Evolutionary conservation across 2,329 filamentous ascomycete genomes (phyloP), one percentile per base, ranked within the genome.

Genomic region (Botrytis squamosa): DNA sequence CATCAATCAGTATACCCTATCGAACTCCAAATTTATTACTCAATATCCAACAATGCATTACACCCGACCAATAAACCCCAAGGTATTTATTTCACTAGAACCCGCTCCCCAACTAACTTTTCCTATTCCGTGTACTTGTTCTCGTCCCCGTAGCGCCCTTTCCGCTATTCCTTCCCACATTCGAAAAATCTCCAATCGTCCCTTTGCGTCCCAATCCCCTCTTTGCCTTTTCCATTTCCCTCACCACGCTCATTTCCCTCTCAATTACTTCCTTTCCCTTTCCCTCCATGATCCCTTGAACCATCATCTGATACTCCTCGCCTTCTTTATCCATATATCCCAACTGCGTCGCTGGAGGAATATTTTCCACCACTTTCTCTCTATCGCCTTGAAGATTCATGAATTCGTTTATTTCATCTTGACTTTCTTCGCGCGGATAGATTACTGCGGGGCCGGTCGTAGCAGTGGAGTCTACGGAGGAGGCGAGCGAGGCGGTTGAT

Each of bases 401-500:
- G 22, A 73, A 60, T 44, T 65, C 25, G 29, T 71, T 62, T 3
- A 57, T 68, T 42, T 71, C 60, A 25, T 55, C 64, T 33, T 22
- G 55, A 40, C 46, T 36, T 42, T 33, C 42, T 10, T 29, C 20
- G 4, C 70, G 46, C 8, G 78, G 76, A 66, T 78, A 80, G 49
- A 80, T 75, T 1, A 80, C 79, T 1, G 79, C 74, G 40, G 79
- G 71, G 5, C 79, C 77, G 44, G 77, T 73, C 0, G 78, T 80
- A 18, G 82, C 77, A 25, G 80, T 81, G 0, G 83, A 83, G 36
- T 86, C 85, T 25, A 82, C 82, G 71, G 86, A 81, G 14, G 79
- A 80, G 9, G 79, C 79, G 10, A 77, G 76, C 1, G 80, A 88
- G 8, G 83, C 83, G 1, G 85, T 85, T 3, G 88, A 90, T 4